A percentile compares a stretch with the other conserved stretches of the same genome.
Conservation (phyloP, 1,139 yeast genomes). For the Candida sanyaensis region DNA sequence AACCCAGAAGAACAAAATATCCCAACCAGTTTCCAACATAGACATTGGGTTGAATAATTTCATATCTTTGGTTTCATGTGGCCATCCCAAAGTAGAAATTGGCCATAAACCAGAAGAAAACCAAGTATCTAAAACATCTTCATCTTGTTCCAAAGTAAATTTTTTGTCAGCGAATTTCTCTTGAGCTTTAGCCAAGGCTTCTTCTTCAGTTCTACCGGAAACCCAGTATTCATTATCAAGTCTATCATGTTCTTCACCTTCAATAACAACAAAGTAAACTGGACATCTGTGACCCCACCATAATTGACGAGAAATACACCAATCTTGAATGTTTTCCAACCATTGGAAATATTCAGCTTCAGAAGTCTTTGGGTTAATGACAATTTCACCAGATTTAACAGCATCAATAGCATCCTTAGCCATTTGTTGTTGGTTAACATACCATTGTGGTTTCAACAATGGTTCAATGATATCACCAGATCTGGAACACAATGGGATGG, state of each 20-base stretch:
- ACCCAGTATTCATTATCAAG: conserved; percentile 82
- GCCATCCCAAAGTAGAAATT: conserved; percentile 96
- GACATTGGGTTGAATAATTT: conserved; percentile 85
- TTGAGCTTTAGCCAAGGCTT: conserved; percentile 81
- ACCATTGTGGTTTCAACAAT: conserved; percentile 97
- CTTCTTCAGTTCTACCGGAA: conserved; percentile 80
- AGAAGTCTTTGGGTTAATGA: conserved; percentile 83
- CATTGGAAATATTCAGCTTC: conserved; percentile 94
- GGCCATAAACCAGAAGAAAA: conserved; percentile 99
- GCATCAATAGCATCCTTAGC: conserved; percentile 87
- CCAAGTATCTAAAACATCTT: conserved; percentile 98
- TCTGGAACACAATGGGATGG: conserved; percentile 90
- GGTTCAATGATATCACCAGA: conserved; percentile 98
- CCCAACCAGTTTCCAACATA: conserved; percentile 98
- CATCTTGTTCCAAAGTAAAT: conserved; percentile 88
- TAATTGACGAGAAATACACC: conserved; percentile 99
- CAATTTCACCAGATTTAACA: conserved; percentile 78
- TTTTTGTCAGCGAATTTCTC: conserved; percentile 68
- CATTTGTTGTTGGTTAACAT: conserved; percentile 92
- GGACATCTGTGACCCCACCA: conserved; percentile 99
- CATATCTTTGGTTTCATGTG: conserved; percentile 73
- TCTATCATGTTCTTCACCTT: conserved; percentile 63
- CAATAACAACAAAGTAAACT: conserved; percentile 82
- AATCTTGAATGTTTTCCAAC: conserved; percentile 96
- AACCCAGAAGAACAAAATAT: conserved; percentile 98